These are phyloP conservation scores for Sphagnum fallax DNA, from an alignment of 228 moss, liverwort and hornwort genomes.

Conservation along the genomic window DNA sequence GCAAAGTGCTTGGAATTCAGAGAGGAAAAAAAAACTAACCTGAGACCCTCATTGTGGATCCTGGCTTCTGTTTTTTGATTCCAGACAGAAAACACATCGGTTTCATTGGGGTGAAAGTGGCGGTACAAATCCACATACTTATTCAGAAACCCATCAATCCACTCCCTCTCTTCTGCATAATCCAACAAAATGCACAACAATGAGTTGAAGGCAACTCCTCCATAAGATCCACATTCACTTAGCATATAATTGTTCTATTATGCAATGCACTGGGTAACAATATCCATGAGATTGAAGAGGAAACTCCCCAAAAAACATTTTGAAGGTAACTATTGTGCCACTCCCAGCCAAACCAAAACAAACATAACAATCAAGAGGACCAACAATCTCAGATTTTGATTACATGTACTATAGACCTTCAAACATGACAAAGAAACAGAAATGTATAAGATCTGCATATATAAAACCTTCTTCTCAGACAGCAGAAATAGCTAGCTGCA, in stretches of 20 bases:
- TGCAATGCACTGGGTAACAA: too few species aligned
- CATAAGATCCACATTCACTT: background rate
- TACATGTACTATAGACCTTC: too few species aligned
- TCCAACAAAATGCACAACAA: background rate
- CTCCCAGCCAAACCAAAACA: too few species aligned
- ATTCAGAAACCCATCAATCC: conserved; percentile 61
- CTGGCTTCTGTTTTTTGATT: conserved; percentile 79
- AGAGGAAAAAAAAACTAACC: conserved; percentile 19
- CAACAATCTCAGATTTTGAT: too few species aligned
- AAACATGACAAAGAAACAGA: too few species aligned
- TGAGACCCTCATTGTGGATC: conserved; percentile 74
- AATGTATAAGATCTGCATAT: too few species aligned
- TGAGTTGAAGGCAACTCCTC: background rate
- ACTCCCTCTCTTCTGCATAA: conserved; percentile 67
- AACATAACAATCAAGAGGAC: too few species aligned
- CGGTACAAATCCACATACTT: conserved; percentile 76
- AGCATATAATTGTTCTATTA: background rate
- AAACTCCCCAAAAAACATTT: too few species aligned
- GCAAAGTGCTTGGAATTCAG: too few species aligned
- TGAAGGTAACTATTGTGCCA: too few species aligned
- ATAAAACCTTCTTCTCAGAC: too few species aligned
- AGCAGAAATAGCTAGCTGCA: conserved; percentile 13
- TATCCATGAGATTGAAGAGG: too few species aligned
- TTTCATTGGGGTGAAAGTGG: conserved; percentile 67
- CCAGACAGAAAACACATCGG: conserved; percentile 66